phyloP scores from a whole-genome alignment of 228 moss, liverwort and hornwort genomes.

The Sphagnum magellanicum region DNA sequence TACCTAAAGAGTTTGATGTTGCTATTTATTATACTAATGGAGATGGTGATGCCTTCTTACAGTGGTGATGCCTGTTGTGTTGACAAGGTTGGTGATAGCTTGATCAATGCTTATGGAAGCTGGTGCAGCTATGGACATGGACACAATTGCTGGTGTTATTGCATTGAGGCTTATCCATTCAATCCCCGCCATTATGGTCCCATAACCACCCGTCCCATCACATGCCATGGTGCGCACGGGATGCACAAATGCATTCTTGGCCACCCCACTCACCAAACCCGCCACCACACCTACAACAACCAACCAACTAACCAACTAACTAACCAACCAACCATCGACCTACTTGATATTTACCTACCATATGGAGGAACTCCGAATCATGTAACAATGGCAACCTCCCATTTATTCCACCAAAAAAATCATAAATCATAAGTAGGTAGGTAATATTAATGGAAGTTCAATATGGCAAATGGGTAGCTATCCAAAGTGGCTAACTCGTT shows the following conservation, averaged over 20 bases:
- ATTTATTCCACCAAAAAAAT: no score
- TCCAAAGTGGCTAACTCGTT: no score
- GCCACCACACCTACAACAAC: conserved; percentile 57
- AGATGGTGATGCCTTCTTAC: conserved; percentile 38
- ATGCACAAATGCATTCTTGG: conserved; percentile 69
- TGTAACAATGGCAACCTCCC: no score
- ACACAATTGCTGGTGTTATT: conserved; percentile 58
- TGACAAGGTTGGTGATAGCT: conserved; percentile 62
- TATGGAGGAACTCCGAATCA: no score
- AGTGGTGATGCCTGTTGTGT: conserved; percentile 33
- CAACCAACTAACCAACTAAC: no score
- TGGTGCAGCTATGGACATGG: conserved; percentile 72
- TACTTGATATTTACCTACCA: no score
- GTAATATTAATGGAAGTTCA: no score
- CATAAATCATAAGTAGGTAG: no score
- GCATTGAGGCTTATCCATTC: conserved; percentile 70
- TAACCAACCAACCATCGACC: no score
- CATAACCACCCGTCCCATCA: conserved; percentile 80
- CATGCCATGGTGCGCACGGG: conserved; percentile 69
- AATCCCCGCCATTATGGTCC: conserved; percentile 56
- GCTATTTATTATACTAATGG: background rate
- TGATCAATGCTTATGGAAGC: conserved; percentile 94
- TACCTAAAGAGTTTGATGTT: background rate
- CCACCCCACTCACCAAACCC: conserved; percentile 82
- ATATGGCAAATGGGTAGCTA: no score